Evolutionary conservation across 2,329 filamentous ascomycete species (phyloP).

Genomic region (Ploettnerulaceae sp.): DNA sequence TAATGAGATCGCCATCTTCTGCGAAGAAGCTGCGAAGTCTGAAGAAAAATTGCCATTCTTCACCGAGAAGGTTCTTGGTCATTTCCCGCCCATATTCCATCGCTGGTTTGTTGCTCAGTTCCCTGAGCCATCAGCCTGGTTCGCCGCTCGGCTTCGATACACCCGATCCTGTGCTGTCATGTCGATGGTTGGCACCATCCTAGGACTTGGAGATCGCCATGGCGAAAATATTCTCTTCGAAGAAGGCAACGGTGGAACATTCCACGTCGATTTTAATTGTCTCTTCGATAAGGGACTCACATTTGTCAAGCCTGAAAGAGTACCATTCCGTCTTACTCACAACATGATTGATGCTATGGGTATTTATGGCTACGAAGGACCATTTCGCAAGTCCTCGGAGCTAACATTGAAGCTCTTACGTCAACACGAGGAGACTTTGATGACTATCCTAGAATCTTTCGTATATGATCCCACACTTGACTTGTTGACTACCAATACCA

Average conservation of each 20-base stretch:
- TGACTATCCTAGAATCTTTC: conserved; percentile 96
- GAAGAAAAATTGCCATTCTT: conserved; percentile 65
- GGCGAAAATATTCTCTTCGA: conserved; percentile 96
- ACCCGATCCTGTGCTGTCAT: conserved; percentile 94
- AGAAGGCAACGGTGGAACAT: conserved; percentile 85
- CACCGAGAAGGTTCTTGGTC: conserved; percentile 55
- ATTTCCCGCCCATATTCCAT: conserved; percentile 79
- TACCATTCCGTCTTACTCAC: conserved; percentile 94
- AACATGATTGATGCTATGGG: conserved; percentile 99
- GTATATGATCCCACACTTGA: conserved; percentile 96
- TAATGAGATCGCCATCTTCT: conserved; percentile 54
- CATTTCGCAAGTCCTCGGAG: conserved; percentile 87
- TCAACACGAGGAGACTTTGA: conserved; percentile 90
- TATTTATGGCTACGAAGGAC: conserved; percentile 86
- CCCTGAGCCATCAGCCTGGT: conserved; percentile 88
- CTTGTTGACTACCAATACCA: conserved; percentile 68
- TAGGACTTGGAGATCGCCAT: conserved; percentile 90
- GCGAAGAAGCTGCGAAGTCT: conserved; percentile 57
- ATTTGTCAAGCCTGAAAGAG: conserved; percentile 88
- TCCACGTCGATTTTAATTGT: conserved; percentile 99
- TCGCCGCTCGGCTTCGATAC: conserved; percentile 80
- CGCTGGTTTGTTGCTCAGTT: conserved; percentile 97
- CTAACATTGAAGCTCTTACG: conserved; percentile 78
- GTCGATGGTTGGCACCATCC: conserved; percentile 97
- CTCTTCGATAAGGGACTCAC: conserved; percentile 97